phyloP scores from a whole-genome alignment of 2,329 filamentous ascomycete species.

The Niveomyces coronatus region DNA sequence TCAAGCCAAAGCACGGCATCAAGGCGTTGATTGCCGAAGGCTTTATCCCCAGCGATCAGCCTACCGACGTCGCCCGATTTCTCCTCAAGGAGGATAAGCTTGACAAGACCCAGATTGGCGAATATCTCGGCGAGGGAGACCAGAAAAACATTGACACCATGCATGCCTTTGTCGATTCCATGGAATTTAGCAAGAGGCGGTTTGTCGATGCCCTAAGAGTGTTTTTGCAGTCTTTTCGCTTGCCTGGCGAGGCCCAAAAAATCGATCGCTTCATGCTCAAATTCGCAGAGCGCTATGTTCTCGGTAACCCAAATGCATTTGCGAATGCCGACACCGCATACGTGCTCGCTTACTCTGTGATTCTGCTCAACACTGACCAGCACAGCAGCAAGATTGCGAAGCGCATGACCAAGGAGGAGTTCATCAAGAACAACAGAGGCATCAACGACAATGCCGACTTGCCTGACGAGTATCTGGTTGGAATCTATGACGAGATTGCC shows the following conservation, averaged over 20 bases:
- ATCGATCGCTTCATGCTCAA: conserved; percentile 99
- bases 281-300: conserved; percentile 92
- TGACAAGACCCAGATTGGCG: conserved; percentile 86
- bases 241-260: conserved; percentile 95
- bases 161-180: conserved; percentile 92
- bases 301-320: conserved; percentile 92
- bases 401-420: conserved; percentile 92
- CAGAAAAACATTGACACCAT: conserved; percentile 91
- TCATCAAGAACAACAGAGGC: conserved; percentile 97
- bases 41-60: conserved; percentile 71
- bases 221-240: conserved; percentile 87
- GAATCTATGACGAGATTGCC: conserved; percentile 87
- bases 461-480: conserved; percentile 80
- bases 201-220: conserved; percentile 88
- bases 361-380: conserved; percentile 90
- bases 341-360: conserved; percentile 90
- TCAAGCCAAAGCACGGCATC: conserved; percentile 90
- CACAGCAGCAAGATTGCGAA: conserved; percentile 77
- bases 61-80: conserved; percentile 77
- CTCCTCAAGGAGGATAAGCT: conserved; percentile 71
- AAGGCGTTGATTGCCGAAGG: conserved; percentile 74
- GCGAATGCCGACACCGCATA: conserved; percentile 98
- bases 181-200: conserved; percentile 85
- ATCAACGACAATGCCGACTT: conserved; percentile 96
- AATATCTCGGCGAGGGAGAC: conserved; percentile 90